Base-by-base conservation (phyloP, 768 basidiomycete species). In the Symmetrospora coprosmae region DNA sequence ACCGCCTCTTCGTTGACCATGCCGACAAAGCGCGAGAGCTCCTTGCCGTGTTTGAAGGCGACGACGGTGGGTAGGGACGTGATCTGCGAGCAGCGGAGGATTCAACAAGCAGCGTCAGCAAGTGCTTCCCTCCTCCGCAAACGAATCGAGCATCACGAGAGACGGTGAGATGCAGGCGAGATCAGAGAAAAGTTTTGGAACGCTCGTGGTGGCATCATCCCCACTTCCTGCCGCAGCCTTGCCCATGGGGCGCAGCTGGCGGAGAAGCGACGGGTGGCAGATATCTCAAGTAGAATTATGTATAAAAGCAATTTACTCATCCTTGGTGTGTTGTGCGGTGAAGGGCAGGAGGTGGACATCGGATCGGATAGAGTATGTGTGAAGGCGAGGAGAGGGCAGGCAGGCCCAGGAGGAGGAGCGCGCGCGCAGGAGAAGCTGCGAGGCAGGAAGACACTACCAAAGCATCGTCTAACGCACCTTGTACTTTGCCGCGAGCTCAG, bases 211-310 rank as follows among this genome's bases (percentile, higher is more conserved):
- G 13, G 43, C 43, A 46, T 46, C 43, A 46, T 46, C 9, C 13
- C 43, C 43, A n/a, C n/a, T n/a, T n/a, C n/a, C n/a, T n/a, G n/a
- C n/a, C n/a, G n/a, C n/a, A n/a, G n/a, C n/a, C n/a, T n/a, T n/a
- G n/a, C n/a, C n/a, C n/a, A n/a, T n/a, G n/a, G n/a, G n/a, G n/a
- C n/a, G n/a, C n/a, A n/a, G n/a, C n/a, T n/a, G n/a, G n/a, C n/a
- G 11, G 43, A 9, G 21, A 46, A 13, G 25, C 13, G 25, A 46
- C 43, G 19, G 43, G 43, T 23, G n/a, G 55, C 55, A 58, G 55
- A 58, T 58, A 58, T 58, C 55, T 58, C 55, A 58, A 58, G 55
- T 58, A 58, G 55, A 58, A 58, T n/a, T n/a, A n/a, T 58, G 25
- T 46, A 23, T 46, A 46, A 58, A 46, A 58, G 30, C 13, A 34